Base-by-base conservation (phyloP, 495 filamentous ascomycete species). In the Penicillium cinerascens region DNA sequence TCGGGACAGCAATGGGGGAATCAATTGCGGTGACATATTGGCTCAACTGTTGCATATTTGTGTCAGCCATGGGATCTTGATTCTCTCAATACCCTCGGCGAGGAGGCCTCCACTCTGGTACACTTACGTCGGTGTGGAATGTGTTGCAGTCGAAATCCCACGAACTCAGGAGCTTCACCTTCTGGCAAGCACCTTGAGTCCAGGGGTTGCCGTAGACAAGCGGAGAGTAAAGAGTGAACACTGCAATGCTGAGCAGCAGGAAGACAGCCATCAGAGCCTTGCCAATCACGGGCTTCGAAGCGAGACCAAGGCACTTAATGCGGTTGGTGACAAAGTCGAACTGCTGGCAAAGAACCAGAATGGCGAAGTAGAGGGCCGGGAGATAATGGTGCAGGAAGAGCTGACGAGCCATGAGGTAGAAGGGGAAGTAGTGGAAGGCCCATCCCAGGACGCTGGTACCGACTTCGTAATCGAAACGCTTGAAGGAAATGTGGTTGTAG, bases 91-190 rank as follows among this genome's bases (percentile, higher is more conserved):
- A 60, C 40, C 60, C 64, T 59, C 69, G 61, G 42, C 55, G 65
- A 15, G 67, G 66, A 60, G 68, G 66, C 18, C 52, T 51, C 65
- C 64, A 72, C 59, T 55, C 50, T 50, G 65, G 62, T 65, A 56
- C 49, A 85, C 88, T 89, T 86, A 96, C 92, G 68, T 84, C 84
- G 59, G 83, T 85, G 61, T 87, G 76, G 77, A 98, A 98, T 54
- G 78, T 90, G 64, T 92, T 92, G 78, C 93, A 98, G 69, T 97
- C 93, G 77, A 90, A 97, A 65, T 98, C 93, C 93, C 93, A 98
- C 11, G 82, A 82, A 47, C 80, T 75, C 62, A 97, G 84, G 10
- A 98, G 77, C 76, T 97, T 97, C 49, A 95, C 87, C 47, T 80
- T 81, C 36, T 82, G 84, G 78, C 93, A 98, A 59, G 90, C 83